These are phyloP conservation scores for Phytophthora pluvialis DNA, from an alignment of 352 stramenopile genomes.

Conservation along the genomic window DNA sequence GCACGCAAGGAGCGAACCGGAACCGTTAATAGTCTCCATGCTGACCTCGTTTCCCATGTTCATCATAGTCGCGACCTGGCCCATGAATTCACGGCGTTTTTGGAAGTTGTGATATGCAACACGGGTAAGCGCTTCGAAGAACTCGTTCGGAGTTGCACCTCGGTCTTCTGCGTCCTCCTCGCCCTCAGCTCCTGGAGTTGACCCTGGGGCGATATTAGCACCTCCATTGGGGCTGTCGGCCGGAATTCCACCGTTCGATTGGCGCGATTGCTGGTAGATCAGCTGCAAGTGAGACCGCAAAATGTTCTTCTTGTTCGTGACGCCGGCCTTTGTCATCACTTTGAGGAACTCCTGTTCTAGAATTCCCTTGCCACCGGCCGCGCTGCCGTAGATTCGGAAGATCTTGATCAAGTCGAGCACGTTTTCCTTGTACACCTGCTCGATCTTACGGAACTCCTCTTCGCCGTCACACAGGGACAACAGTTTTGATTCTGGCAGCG, in stretches of 20 bases:
- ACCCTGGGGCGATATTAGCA: slow-evolving; percentile 5
- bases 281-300: slow-evolving; percentile 69
- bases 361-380: slow-evolving; percentile 67
- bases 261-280: slow-evolving; percentile 76
- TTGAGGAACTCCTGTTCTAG: slow-evolving; percentile 86
- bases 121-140: slow-evolving; percentile 76
- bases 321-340: slow-evolving; percentile 76
- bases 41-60: slow-evolving; percentile 32
- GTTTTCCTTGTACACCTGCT: slow-evolving; percentile 77
- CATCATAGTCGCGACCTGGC: slow-evolving; percentile 42
- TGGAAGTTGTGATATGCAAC: slow-evolving; percentile 78
- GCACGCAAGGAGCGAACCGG: slow-evolving; percentile 41
- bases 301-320: slow-evolving; percentile 87
- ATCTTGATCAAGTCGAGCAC: slow-evolving; percentile 84
- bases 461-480: slow-evolving; percentile 62
- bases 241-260: slow-evolving; percentile 31
- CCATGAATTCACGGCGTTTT: slow-evolving; percentile 57
- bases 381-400: slow-evolving; percentile 76
- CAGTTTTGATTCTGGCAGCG: slow-evolving; percentile 53
- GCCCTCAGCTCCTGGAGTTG: slow-evolving; percentile 25
- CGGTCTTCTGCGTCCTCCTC: slow-evolving; percentile 64
- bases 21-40: slow-evolving; percentile 10
- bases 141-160: slow-evolving; percentile 77
- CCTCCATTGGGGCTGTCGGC: slow-evolving; percentile 10
- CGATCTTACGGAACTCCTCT: slow-evolving; percentile 66